Evolutionary conservation across 2,329 filamentous ascomycete genomes (phyloP).

Genomic region (Diplodia scrobiculata): DNA sequence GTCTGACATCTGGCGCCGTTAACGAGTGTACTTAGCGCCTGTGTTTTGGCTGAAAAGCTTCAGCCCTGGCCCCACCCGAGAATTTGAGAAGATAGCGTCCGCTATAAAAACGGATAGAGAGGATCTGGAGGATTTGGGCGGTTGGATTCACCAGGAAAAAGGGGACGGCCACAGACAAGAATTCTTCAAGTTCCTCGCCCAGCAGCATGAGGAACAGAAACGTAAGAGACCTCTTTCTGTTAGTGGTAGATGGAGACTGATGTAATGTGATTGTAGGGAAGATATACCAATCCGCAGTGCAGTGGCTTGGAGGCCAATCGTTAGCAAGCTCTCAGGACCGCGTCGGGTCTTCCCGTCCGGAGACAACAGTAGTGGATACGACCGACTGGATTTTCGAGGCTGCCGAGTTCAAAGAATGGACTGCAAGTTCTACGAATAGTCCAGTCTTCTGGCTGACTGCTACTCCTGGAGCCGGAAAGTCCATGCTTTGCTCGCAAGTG

Average conservation of each 20-base stretch:
- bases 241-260: too few relatives aligned
- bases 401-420: slow-evolving; percentile 17
- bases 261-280: neutral
- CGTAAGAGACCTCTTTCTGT: neutral
- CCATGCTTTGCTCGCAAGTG: slow-evolving; percentile 20
- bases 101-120: neutral
- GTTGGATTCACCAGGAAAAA: neutral
- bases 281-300: neutral
- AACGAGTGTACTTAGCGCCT: neutral
- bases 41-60: neutral
- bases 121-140: neutral
- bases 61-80: neutral
- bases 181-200: neutral
- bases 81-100: neutral
- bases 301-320: neutral
- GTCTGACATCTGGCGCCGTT: neutral
- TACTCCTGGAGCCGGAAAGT: slow-evolving; percentile 17
- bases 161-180: slow-evolving; percentile 1
- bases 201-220: neutral
- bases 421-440: neutral
- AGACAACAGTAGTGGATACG: neutral
- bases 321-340: neutral
- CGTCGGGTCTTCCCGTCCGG: neutral
- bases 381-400: slow-evolving; percentile 13
- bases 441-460: slow-evolving; percentile 23